phyloP scores from a whole-genome alignment of 257 asterid genomes.

The Penstemon davidsonii region DNA sequence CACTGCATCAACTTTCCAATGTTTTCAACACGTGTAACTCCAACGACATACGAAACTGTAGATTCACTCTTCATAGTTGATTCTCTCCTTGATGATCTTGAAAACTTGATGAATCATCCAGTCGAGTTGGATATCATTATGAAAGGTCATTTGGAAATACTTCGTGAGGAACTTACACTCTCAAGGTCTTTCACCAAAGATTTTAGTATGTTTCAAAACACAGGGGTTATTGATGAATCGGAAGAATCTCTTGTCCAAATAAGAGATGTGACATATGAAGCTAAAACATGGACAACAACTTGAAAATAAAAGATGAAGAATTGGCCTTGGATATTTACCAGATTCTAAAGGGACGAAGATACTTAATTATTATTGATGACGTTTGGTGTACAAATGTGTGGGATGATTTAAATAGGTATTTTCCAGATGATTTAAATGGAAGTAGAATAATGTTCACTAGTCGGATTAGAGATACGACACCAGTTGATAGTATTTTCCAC shows the following conservation, averaged over 20 bases:
- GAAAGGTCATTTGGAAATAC: constrained; percentile 13
- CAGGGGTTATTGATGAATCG: neutral
- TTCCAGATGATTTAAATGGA: constrained; percentile 23
- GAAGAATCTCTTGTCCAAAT: constrained; percentile 14
- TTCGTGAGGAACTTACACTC: neutral
- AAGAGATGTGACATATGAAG: constrained; percentile 31
- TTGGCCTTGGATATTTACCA: neutral
- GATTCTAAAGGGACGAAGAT: neutral
- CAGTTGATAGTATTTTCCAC: neutral
- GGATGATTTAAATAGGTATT: neutral
- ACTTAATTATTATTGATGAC: constrained; percentile 13
- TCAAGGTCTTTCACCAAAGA: neutral
- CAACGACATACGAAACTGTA: neutral
- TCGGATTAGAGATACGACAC: neutral
- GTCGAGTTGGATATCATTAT: neutral
- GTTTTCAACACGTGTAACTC: neutral
- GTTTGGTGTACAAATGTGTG: neutral
- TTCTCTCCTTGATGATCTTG: constrained; percentile 25
- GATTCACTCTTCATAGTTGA: constrained; percentile 15
- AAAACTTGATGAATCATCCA: constrained; percentile 1
- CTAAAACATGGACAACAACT: neutral
- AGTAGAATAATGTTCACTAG: constrained; percentile 33
- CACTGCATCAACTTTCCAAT: neutral
- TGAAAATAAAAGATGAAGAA: too few relatives aligned
- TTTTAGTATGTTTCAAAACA: too few relatives aligned